Base-by-base conservation (phyloP, 148 eudicot genomes). In the Rhododendron henanense region DNA sequence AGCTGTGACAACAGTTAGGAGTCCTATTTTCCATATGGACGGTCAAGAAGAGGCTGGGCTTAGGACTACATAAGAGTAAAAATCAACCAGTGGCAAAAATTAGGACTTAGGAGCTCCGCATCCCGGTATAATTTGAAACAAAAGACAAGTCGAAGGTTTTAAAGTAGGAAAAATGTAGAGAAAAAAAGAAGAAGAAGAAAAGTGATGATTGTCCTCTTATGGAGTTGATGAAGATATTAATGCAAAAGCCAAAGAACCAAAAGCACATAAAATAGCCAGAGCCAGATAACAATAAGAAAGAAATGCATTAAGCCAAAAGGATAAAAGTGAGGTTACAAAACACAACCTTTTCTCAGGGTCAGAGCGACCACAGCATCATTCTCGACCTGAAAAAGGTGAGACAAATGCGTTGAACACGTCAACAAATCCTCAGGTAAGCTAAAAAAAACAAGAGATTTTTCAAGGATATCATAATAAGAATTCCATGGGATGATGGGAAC, bases 331-430 rank as follows among this genome's bases (percentile, higher is more conserved):
- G 76, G 31, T 47, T 33, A 78, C 3, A 11, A 86, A 61, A 84
- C 13, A 78, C 71, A 79, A 97, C 99, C 99, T 97, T 93, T 94
- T 91, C 98, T 93, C 91, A 97, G 84, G 50, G 98, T 94, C 90
- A 95, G 87, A 79, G 98, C 99, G 89, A 97, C 98, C 87, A 95
- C 93, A 90, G 98, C 96, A 87, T 97, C 99, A 89, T 97, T 97
- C 91, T 97, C 98, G 77, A 97, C 99, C 99, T 97, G 92, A 81
- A 85, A 90, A 87, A 75, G 31, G 83, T 11, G 87, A 53, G 50
- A 81, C 7, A 87, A 11, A 37, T 44, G 51, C 5, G 81, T 53
- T 21, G 19, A 45, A 79, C 9, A 71, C 15, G 3, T 41, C 28
- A 84, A 59, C 25, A 55, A 33, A 55, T 48, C 57, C 15, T 6